Conservation (phyloP, 352 stramenopile species). For the Phytophthora sp. region DNA sequence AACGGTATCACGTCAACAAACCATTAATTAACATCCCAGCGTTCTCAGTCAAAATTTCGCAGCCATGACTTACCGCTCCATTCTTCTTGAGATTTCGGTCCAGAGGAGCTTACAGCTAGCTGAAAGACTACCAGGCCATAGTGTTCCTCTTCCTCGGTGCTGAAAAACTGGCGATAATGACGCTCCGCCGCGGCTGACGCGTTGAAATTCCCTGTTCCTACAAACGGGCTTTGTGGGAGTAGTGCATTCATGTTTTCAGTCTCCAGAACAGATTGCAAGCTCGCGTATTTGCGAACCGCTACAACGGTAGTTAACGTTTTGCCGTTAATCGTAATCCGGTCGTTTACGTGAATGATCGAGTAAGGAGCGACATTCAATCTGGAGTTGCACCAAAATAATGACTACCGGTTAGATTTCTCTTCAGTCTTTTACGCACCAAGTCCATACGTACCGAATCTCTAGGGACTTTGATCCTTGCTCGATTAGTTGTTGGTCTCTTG, state of each 20-base stretch:
- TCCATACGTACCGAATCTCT: conserved; percentile 63
- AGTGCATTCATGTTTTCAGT: conserved; percentile 56
- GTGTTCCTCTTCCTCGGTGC: conserved; percentile 53
- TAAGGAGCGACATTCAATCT: conserved; percentile 73
- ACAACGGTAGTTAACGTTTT: conserved; percentile 47
- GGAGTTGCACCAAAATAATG: neutral
- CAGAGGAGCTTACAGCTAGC: conserved; percentile 33
- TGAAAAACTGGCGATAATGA: conserved; percentile 72
- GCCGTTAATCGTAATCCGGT: conserved; percentile 70
- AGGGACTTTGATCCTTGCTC: conserved; percentile 61
- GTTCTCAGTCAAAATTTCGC: neutral
- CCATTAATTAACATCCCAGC: conserved; percentile 1
- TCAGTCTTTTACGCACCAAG: neutral
- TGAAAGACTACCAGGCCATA: conserved; percentile 71
- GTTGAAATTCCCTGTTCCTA: conserved; percentile 28
- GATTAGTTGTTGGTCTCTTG: conserved; percentile 49
- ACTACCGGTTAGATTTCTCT: neutral
- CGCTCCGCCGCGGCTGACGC: conserved; percentile 39
- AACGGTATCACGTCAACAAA: neutral
- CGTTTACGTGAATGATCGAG: conserved; percentile 70
- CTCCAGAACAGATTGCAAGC: conserved; percentile 58
- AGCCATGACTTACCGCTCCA: conserved; percentile 51
- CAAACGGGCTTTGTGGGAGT: conserved; percentile 41
- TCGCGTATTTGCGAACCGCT: conserved; percentile 67
- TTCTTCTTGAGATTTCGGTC: conserved; percentile 46